Evolutionary conservation across 805 yeast species (phyloP), one percentile per base, ranked within the genome.

Genomic region (Suhomyces sp.): DNA sequence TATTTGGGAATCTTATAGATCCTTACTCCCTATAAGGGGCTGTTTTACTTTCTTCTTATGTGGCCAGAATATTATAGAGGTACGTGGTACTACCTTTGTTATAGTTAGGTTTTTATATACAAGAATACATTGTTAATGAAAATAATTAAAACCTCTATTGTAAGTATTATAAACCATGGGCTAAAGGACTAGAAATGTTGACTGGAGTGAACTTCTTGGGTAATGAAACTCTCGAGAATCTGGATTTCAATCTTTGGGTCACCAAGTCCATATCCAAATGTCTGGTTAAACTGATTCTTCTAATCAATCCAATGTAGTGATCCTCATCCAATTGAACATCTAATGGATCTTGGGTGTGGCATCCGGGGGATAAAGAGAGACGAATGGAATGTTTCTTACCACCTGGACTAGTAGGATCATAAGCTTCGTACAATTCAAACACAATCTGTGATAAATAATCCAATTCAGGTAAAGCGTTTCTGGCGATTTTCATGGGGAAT

Each of bases 341-440:
- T 58, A 94, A 78, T 26, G 99, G 99, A 69, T 93, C 97, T 64
- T 91, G 96, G 0, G 98, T 92, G 71, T 94, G 97, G 70, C 99
- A 94, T 19, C 99, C 99, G 1, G 99, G 98, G 5, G 97, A 88
- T 60, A 94, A 78, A n/a, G 93, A 87, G 55, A 94, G 79, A 63
- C 98, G 81, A 52, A 94, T 87, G 5, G 97, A 87, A 67, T 93
- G 97, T 63, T 88, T 87, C 70, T 90, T 89, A 50, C 83, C 85
- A 7, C 87, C 86, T 8, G 81, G 76, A 36, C 80, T 74, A 12
- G 59, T 63, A 35, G 82, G 79, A 58, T 88, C 94, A 29, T 84
- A 84, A 42, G 85, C 81, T 69, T 94, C 98, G 69, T 91, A 94
- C 26, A 94, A 73, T 69, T 94, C 99, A 72, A 94, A 94, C 8